A percentile compares a stretch with the other conserved stretches of the same genome.
Evolutionary conservation across 805 yeast genomes (phyloP).

Genomic region (Ogataea corticis): DNA sequence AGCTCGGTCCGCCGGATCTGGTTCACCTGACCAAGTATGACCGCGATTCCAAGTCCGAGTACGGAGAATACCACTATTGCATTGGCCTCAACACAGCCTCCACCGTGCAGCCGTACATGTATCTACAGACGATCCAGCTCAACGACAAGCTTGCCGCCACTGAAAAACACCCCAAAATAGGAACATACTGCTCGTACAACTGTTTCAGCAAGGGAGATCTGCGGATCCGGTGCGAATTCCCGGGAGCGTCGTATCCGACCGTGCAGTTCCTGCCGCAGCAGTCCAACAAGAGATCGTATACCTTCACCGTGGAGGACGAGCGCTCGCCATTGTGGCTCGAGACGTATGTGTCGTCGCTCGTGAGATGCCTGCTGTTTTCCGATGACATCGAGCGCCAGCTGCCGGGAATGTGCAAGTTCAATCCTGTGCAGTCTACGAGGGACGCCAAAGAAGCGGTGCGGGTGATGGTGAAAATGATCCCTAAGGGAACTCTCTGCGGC

Average conservation of each 20-base stretch:
- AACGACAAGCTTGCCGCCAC: constrained; percentile 34
- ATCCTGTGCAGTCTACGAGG: constrained; percentile 38
- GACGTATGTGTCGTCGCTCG: constrained; percentile 54
- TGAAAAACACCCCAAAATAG: constrained; percentile 36
- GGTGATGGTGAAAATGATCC: constrained; percentile 44
- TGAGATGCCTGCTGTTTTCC: constrained; percentile 54
- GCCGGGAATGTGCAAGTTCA: constrained; percentile 58
- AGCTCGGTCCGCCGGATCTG: constrained; percentile 77
- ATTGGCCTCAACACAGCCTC: constrained; percentile 56
- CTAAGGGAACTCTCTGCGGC: constrained; percentile 50
- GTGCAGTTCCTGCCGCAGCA: constrained; percentile 50
- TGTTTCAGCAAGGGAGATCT: constrained; percentile 73
- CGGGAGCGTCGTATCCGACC: constrained; percentile 42
- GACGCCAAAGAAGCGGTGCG: constrained; percentile 39
- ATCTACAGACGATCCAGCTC: constrained; percentile 46
- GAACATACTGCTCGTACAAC: constrained; percentile 71
- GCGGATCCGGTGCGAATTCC: constrained; percentile 61
- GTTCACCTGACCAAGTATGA: constrained; percentile 52
- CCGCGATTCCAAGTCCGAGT: constrained; percentile 45
- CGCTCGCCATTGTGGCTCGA: constrained; percentile 57
- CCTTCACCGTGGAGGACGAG: constrained; percentile 53
- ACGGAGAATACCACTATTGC: constrained; percentile 55
- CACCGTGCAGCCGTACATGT: constrained; percentile 55
- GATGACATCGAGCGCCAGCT: constrained; percentile 55
- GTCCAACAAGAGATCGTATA: constrained; percentile 34